phyloP scores from a whole-genome alignment of 1,284 basidiomycete species.

The Phylloboletellus chloephorus region DNA sequence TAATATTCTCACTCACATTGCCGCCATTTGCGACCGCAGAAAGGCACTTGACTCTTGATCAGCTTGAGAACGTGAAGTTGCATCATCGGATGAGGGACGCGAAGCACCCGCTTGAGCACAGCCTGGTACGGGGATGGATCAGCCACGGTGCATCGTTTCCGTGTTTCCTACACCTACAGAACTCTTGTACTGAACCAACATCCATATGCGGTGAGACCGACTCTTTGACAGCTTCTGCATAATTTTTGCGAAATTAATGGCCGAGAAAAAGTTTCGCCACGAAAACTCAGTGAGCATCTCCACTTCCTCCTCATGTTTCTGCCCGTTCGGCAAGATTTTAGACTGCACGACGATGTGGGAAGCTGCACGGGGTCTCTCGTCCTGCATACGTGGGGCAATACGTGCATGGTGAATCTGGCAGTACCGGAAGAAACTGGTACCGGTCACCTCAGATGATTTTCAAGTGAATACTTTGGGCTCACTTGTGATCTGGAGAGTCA shows the following conservation, averaged over 20 bases:
- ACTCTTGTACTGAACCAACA: conserved; percentile 98
- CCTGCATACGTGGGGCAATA: conserved; percentile 51
- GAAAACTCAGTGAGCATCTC: conserved; percentile 93
- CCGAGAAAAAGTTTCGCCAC: conserved; percentile 97
- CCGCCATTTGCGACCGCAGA: conserved; percentile 96
- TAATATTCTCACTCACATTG: conserved; percentile 60
- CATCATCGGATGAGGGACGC: conserved; percentile 90
- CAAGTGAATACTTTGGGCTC: conserved; percentile 7
- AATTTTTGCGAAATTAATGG: conserved; percentile 98
- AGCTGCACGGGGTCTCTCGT: conserved; percentile 53
- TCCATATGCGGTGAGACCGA: conserved; percentile 89
- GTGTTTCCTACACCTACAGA: conserved; percentile 54
- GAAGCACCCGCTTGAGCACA: conserved; percentile 90
- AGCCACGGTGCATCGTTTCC: conserved; percentile 2
- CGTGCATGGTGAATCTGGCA: conserved; percentile 74
- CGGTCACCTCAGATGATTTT: conserved; percentile 12
- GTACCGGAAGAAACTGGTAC: conserved; percentile 87
- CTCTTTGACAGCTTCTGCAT: conserved; percentile 98
- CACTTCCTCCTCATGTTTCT: conserved; percentile 76
- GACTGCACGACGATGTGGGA: conserved; percentile 53
- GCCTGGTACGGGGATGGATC: conserved; percentile 47
- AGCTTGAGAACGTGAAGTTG: conserved; percentile 97
- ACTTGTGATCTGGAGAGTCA: conserved; percentile 87
- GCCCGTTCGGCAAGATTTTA: conserved; percentile 60
- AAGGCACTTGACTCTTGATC: conserved; percentile 98